Evolutionary conservation across 2,329 filamentous ascomycete genomes (phyloP).

Genomic region (Amauroascus verrucosus): DNA sequence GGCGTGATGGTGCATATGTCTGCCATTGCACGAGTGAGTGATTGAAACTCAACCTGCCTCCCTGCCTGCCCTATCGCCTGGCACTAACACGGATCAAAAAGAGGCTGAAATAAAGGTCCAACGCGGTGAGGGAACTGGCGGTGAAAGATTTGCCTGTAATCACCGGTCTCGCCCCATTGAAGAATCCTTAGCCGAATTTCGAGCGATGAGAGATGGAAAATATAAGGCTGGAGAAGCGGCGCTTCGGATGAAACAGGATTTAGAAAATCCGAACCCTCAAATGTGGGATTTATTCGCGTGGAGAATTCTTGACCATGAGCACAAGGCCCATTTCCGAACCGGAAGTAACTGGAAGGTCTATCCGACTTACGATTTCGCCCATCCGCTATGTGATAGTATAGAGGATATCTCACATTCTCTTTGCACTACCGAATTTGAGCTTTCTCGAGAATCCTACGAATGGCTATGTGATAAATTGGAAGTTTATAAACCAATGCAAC

Average conservation of each 20-base stretch:
- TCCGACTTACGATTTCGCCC: conserved; percentile 86
- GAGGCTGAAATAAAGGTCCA: conserved; percentile 77
- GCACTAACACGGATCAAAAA: conserved; percentile 30
- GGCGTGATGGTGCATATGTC: conserved; percentile 60
- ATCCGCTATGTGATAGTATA: conserved; percentile 85
- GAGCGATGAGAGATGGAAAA: conserved; percentile 82
- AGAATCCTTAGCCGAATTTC: conserved; percentile 70
- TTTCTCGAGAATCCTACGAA: conserved; percentile 78
- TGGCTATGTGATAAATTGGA: conserved; percentile 74
- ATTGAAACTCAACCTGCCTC: not conserved
- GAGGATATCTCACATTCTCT: conserved; percentile 86
- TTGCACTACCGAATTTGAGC: conserved; percentile 86
- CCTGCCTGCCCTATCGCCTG: not conserved
- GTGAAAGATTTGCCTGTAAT: conserved; percentile 65
- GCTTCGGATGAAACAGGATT: conserved; percentile 83
- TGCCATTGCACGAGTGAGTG: conserved; percentile 63
- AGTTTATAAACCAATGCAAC: conserved; percentile 86
- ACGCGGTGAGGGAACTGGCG: conserved; percentile 59
- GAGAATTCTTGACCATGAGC: conserved; percentile 51
- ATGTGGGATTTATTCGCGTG: conserved; percentile 97
- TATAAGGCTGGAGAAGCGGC: conserved; percentile 77
- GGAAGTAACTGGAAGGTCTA: conserved; percentile 84
- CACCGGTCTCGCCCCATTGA: conserved; percentile 67
- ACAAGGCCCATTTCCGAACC: conserved; percentile 59
- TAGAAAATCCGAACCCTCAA: conserved; percentile 74